phyloP scores from a whole-genome alignment of 306 rosid genomes.

The Prunus campanulata region DNA sequence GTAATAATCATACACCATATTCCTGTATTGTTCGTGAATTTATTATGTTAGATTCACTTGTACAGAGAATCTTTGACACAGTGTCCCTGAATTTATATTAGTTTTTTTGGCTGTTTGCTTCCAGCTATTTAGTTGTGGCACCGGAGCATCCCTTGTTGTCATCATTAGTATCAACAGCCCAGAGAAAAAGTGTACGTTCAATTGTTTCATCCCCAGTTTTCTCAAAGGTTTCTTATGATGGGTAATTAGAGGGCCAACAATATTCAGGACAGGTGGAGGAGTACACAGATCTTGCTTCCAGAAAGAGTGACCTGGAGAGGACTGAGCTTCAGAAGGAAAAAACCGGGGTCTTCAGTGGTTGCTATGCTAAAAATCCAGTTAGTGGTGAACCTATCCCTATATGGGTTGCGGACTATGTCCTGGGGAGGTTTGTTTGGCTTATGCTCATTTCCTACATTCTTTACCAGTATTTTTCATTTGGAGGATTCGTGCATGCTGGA shows the following conservation, averaged over 20 bases:
- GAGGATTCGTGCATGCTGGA: constrained; percentile 7
- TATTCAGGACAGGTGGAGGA: constrained; percentile 74
- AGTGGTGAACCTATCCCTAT: constrained; percentile 78
- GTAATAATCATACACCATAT: constrained; percentile 50
- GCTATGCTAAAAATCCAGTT: constrained; percentile 90
- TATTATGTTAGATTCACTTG: constrained; percentile 10
- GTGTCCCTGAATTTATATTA: background rate
- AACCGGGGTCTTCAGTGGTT: constrained; percentile 87
- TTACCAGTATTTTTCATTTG: constrained; percentile 8
- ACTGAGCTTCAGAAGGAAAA: constrained; percentile 98
- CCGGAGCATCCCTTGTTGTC: constrained; percentile 82
- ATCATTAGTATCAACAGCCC: constrained; percentile 48
- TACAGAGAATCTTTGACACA: background rate
- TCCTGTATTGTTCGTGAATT: constrained; percentile 26
- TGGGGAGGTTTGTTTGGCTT: constrained; percentile 73
- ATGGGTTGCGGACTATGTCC: constrained; percentile 98
- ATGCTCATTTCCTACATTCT: constrained; percentile 6
- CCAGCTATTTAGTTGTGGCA: constrained; percentile 88
- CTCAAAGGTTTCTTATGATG: constrained; percentile 32
- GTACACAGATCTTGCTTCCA: constrained; percentile 68
- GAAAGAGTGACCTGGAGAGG: constrained; percentile 97
- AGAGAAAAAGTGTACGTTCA: constrained; percentile 59
- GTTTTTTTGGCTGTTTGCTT: constrained; percentile 28
- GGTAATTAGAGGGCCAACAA: constrained; percentile 35
- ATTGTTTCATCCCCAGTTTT: constrained; percentile 32